Evolutionary conservation across 495 filamentous ascomycete genomes (phyloP).

Genomic region (Tuber aestivum): DNA sequence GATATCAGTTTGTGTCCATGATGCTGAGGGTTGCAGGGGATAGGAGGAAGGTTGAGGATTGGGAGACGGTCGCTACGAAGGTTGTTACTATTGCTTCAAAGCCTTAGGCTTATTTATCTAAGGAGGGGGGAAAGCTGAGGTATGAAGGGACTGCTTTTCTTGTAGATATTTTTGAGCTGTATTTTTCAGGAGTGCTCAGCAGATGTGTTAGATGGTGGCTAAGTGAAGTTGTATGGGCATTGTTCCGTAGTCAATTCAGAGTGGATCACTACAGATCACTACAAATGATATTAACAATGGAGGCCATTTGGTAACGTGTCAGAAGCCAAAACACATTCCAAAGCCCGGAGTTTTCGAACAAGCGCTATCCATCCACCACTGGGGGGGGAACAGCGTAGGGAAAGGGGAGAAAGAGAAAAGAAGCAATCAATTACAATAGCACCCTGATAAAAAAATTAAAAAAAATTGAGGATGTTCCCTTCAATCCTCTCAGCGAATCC

Average conservation of each 20-base stretch:
- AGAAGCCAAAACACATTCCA: too few species aligned
- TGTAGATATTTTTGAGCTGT: neutral
- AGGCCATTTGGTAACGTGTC: too few species aligned
- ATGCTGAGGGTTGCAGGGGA: slow-evolving; percentile 29
- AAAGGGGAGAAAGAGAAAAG: too few species aligned
- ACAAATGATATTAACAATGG: too few species aligned
- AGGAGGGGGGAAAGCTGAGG: neutral
- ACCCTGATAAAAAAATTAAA: too few species aligned
- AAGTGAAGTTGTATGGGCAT: neutral
- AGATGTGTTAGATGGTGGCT: neutral
- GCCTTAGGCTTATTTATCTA: neutral
- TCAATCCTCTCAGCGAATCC: too few species aligned
- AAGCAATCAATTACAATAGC: too few species aligned
- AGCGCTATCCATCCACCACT: too few species aligned
- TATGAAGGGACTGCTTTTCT: neutral
- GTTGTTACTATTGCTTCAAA: slow-evolving; percentile 21
- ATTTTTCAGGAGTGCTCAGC: neutral
- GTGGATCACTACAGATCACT: neutral
- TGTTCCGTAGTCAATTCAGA: neutral
- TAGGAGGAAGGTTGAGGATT: slow-evolving; percentile 23
- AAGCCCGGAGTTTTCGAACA: too few species aligned
- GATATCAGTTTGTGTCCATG: slow-evolving; percentile 44
- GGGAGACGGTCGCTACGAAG: slow-evolving; percentile 29
- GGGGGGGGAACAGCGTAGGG: too few species aligned
- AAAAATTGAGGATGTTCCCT: too few species aligned